Conservation (phyloP, 441 rosid species). For the Rhodomyrtus psidioides region DNA sequence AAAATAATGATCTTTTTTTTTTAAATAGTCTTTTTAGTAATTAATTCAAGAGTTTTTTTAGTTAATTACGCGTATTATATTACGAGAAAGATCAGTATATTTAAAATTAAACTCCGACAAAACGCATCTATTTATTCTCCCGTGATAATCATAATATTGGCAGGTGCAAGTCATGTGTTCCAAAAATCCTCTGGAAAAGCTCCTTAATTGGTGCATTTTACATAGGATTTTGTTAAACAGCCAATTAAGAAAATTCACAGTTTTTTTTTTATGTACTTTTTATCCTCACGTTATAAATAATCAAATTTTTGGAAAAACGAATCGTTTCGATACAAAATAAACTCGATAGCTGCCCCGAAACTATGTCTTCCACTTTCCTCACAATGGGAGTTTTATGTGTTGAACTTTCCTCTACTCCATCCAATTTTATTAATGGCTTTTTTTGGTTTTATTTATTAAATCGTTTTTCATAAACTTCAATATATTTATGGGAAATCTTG, state of each 20-base stretch:
- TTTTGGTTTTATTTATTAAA: not conserved
- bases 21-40: rapidly evolving
- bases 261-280: not conserved
- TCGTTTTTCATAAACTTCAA: not conserved
- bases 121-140: not conserved
- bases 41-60: not conserved
- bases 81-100: not conserved
- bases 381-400: not conserved
- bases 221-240: not conserved
- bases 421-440: not conserved
- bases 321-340: rapidly evolving
- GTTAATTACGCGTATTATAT: not conserved
- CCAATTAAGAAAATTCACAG: too few species aligned
- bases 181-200: not conserved
- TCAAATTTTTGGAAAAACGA: not conserved
- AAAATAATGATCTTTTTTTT: not conserved
- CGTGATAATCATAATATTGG: too few species aligned
- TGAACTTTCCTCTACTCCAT: not conserved
- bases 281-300: rapidly evolving
- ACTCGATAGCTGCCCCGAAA: rapidly evolving
- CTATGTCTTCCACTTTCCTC: not conserved
- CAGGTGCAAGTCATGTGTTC: not conserved
- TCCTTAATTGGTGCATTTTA: not conserved
- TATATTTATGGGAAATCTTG: not conserved
- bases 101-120: not conserved